These are phyloP conservation scores for Jatropha curcas DNA, from an alignment of 345 rosid species.

Conservation along the genomic window DNA sequence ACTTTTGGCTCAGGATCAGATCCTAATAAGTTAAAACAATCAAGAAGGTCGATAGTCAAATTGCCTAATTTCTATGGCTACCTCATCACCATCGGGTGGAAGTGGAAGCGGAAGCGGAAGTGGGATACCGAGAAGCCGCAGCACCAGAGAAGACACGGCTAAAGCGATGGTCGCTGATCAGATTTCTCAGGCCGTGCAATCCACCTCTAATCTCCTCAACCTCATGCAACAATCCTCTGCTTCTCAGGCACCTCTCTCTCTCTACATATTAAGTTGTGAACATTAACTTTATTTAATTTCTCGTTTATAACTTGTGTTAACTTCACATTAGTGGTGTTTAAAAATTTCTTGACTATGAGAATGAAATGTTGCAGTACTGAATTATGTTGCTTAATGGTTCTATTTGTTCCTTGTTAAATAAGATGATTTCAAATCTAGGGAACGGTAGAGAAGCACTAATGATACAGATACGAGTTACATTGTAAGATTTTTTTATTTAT, in stretches of 20 bases:
- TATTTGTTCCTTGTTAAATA: not conserved
- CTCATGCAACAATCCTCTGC: constrained; percentile 78
- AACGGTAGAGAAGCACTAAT: not conserved
- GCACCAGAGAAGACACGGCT: constrained; percentile 54
- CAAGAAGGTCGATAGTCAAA: no score
- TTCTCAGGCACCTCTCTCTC: constrained; percentile 48
- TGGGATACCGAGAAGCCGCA: not conserved
- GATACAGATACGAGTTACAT: no score
- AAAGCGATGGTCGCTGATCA: constrained; percentile 73
- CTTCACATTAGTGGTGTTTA: not conserved
- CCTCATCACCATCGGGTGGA: not conserved
- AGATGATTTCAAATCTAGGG: not conserved
- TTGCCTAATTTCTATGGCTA: not conserved
- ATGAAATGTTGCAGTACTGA: not conserved
- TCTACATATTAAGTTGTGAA: not conserved
- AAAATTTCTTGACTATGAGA: not conserved
- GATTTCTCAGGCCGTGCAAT: constrained; percentile 71
- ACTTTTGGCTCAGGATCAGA: no score
- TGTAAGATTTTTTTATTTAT: no score
- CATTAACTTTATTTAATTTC: not conserved
- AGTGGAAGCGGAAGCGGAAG: constrained; percentile 8
- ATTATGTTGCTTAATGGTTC: not conserved
- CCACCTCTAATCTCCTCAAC: constrained; percentile 78
- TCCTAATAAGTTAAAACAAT: no score
- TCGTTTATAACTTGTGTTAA: not conserved